Base-by-base conservation (phyloP, 345 rosid species). In the Barbarea vulgaris region DNA sequence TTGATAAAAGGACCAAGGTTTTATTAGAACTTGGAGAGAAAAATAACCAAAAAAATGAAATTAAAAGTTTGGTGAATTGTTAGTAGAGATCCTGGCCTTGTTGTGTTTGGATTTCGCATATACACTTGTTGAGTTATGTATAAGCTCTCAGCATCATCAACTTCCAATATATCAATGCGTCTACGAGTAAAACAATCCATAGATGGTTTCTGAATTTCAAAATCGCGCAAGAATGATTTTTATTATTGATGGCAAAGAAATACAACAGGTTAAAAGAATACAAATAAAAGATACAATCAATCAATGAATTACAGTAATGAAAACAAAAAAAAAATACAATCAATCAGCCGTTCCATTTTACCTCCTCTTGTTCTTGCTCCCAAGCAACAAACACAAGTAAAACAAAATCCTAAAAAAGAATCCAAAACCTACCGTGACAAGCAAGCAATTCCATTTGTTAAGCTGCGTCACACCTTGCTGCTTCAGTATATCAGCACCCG, bases 341-440 rank as follows among this genome's bases (percentile, higher is more conserved):
- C 30, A 21, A 15, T 28, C 33, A 62, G 30, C 33, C 11, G 47
- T 33, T 48, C 9, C 59, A 57, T 12, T 15, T 89, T 66, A 90
- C 30, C 77, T 84, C 69, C 98, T 86, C 84, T 87, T 89, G 83
- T 91, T 91, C 87, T 89, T 93, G 83, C 98, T 88, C 6, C 97
- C 97, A 25, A 88, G 15, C 80, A 88, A 64, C 83, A 93, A 82
- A n/a, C 84, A 58, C 7, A 91, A 81, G 81, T 91, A 91, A 69
- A 93, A 93, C 67, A 91, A 75, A 67, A 81, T 15, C 82, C 97
- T 89, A 62, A 91, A 91, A 34, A 91, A 80, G 81, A 91, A 89
- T 0, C 98, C 97, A 84, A 90, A 91, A 4, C 87, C 96, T 53
- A 93, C 77, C 27, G 90, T 86, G n/a, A 93, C 70, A 86, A 89